Evolutionary conservation across 2,329 filamentous ascomycete species (phyloP).

Genomic region (Elsinoe australis): DNA sequence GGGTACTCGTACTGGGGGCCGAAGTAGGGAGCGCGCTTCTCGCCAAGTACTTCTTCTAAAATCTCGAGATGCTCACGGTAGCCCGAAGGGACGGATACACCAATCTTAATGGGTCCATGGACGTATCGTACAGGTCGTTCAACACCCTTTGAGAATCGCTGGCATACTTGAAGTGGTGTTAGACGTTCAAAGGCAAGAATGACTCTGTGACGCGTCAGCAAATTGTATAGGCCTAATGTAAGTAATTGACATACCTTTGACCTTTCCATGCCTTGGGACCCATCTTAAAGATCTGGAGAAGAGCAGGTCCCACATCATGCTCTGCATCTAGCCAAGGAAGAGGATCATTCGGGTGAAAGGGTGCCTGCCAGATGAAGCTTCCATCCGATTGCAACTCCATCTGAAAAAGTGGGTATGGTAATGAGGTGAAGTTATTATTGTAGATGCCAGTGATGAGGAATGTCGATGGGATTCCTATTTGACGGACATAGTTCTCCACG

Average conservation of each 20-base stretch:
- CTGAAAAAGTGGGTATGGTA: constrained; percentile 88
- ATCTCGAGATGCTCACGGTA: constrained; percentile 80
- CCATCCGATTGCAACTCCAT: constrained; percentile 82
- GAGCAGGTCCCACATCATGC: constrained; percentile 86
- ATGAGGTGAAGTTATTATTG: constrained; percentile 96
- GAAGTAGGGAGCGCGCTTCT: constrained; percentile 55
- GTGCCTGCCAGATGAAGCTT: constrained; percentile 85
- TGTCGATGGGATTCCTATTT: constrained; percentile 74
- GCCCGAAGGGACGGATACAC: constrained; percentile 75
- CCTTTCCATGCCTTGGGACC: constrained; percentile 77
- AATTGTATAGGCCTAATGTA: constrained; percentile 13
- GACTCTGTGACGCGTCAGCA: constrained; percentile 48
- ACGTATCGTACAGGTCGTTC: constrained; percentile 71
- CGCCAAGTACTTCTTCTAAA: constrained; percentile 53
- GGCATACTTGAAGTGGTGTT: constrained; percentile 73
- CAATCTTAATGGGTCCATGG: constrained; percentile 70
- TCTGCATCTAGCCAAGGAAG: constrained; percentile 95
- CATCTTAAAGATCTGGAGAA: constrained; percentile 93
- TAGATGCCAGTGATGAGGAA: constrained; percentile 97
- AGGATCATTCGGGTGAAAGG: constrained; percentile 81
- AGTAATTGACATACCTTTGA: constrained; percentile 47
- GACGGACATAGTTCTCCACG: constrained; percentile 82
- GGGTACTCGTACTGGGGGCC: constrained; percentile 56
- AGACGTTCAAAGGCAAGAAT: constrained; percentile 86
- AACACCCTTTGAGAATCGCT: constrained; percentile 69